Percentiles rank a stretch among this genome's conserved stretches.
Evolutionary conservation across 345 rosid genomes (phyloP).

Genomic region (Brassica carinata): DNA sequence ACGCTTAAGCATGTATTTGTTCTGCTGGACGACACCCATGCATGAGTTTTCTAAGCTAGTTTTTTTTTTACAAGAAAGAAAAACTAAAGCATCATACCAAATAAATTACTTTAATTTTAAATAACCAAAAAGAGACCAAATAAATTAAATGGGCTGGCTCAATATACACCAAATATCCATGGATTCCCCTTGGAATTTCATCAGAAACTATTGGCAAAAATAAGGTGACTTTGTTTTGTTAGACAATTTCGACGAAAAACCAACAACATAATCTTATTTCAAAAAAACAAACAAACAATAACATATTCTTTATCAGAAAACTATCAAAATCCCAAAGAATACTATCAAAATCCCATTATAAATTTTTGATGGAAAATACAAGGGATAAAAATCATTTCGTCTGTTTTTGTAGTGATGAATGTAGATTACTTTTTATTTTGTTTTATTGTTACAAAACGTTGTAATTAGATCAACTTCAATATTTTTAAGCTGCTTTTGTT

Average conservation of each 20-base stretch:
- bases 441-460: not conserved
- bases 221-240: not conserved
- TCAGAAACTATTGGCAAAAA: too few species aligned
- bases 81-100: not conserved
- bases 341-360: not conserved
- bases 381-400: not conserved
- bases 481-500: not conserved
- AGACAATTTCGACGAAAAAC: not conserved
- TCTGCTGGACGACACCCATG: not conserved
- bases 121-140: not conserved
- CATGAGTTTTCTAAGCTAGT: not conserved
- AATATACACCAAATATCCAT: not conserved
- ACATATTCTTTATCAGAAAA: too few species aligned
- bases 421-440: not conserved
- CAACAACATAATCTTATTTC: too few species aligned
- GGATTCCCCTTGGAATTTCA: not conserved
- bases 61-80: not conserved
- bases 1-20: conserved; percentile 10
- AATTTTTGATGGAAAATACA: not conserved
- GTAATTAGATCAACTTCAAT: not conserved
- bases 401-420: not conserved
- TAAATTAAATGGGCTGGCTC: not conserved
- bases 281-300: too few species aligned
- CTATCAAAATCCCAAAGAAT: too few species aligned
- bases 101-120: not conserved